phyloP scores from a whole-genome alignment of 176 grass and related monocot species.

The maize (Zea mays) region DNA sequence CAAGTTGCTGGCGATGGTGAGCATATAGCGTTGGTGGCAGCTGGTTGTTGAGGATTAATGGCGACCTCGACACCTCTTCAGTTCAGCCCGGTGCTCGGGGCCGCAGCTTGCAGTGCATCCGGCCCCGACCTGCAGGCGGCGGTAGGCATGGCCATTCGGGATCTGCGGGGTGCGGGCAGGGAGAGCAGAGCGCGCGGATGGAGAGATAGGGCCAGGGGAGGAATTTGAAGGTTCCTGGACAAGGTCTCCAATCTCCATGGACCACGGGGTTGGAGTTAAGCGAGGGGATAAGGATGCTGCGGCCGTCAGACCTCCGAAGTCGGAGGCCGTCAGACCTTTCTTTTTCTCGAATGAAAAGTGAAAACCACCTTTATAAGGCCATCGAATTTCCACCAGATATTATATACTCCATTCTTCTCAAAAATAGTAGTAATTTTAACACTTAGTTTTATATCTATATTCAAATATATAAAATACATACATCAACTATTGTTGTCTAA shows the following conservation, averaged over 20 bases:
- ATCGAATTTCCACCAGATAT: not conserved
- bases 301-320: not conserved
- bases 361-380: not conserved
- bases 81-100: not conserved
- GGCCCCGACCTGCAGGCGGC: not conserved
- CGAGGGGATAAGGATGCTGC: conserved; percentile 13
- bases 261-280: not conserved
- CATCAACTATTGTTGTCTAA: no score
- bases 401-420: no score
- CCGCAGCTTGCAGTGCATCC: not conserved
- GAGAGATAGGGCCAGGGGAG: not conserved
- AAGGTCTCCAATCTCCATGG: not conserved
- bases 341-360: not conserved
- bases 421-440: no score
- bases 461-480: no score
- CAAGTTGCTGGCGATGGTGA: not conserved
- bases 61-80: not conserved
- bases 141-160: not conserved
- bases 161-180: conserved; percentile 9
- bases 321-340: not conserved
- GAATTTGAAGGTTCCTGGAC: not conserved
- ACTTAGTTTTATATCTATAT: no score
- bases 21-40: not conserved
- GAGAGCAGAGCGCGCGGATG: not conserved
- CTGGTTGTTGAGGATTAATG: not conserved